Conservation (phyloP, 2,329 filamentous ascomycete genomes). For the Neofusicoccum laricinum region DNA sequence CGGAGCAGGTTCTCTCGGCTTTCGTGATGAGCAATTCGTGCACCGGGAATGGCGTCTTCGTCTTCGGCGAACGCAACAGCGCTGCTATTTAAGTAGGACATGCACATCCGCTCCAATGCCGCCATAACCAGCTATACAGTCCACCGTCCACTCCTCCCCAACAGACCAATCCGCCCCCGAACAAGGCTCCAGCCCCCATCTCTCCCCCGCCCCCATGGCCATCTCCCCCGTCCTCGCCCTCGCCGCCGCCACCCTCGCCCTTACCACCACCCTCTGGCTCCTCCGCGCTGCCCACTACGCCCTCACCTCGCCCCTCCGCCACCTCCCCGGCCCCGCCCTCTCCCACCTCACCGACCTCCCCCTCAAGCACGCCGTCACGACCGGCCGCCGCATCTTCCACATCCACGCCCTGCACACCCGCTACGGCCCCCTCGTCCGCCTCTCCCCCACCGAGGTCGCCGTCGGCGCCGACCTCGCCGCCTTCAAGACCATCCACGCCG, state of each 20-base stretch:
- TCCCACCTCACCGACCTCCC: slow-evolving; percentile 33
- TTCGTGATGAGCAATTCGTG: too few relatives aligned
- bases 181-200: not conserved
- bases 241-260: not conserved
- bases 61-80: too few relatives aligned
- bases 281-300: slow-evolving; percentile 22
- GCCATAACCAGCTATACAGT: too few relatives aligned
- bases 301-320: slow-evolving; percentile 27
- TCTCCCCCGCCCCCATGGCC: not conserved
- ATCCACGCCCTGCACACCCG: slow-evolving; percentile 37
- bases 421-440: slow-evolving; percentile 31
- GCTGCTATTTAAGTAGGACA: too few relatives aligned
- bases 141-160: not conserved
- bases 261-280: not conserved
- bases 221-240: not conserved
- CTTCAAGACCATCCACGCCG: slow-evolving; percentile 30
- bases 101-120: too few relatives aligned
- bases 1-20: too few relatives aligned
- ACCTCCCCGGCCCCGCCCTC: slow-evolving; percentile 31
- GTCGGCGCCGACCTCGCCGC: slow-evolving; percentile 27
- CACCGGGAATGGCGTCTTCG: too few relatives aligned
- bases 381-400: slow-evolving; percentile 38
- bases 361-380: slow-evolving; percentile 37
- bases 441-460: slow-evolving; percentile 30
- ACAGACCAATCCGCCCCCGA: not conserved